A percentile compares a stretch with the other conserved stretches of the same genome.
These are phyloP conservation scores for Citrullus colocynthis DNA, from an alignment of 306 rosid species.

Conservation along the genomic window DNA sequence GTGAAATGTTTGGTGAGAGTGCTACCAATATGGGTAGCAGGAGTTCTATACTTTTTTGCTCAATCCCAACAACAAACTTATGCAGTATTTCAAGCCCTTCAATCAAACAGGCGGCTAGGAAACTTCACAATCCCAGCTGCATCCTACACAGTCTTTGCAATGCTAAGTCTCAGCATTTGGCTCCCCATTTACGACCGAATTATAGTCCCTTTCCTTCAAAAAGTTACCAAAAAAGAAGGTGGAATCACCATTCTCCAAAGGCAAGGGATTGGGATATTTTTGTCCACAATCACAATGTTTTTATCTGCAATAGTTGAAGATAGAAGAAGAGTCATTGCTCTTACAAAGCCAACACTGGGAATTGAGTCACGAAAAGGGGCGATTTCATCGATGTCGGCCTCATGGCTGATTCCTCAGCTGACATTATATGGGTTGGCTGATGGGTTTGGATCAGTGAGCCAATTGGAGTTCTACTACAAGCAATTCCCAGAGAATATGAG, in stretches of 20 bases:
- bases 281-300: conserved; percentile 29
- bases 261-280: conserved; percentile 53
- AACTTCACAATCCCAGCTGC: conserved; percentile 61
- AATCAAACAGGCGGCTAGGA: conserved; percentile 47
- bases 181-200: conserved; percentile 56
- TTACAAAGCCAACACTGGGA: conserved; percentile 33
- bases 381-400: conserved; percentile 62
- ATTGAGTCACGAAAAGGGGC: conserved; percentile 50
- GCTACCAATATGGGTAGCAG: conserved; percentile 57
- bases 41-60: conserved; percentile 19
- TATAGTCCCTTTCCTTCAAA: conserved; percentile 41
- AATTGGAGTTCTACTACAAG: conserved; percentile 65
- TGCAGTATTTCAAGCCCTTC: conserved; percentile 73
- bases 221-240: conserved; percentile 39
- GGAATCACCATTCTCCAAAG: conserved; percentile 77
- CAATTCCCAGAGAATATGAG: conserved; percentile 93
- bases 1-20: conserved; percentile 57
- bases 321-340: conserved; percentile 36
- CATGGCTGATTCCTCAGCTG: conserved; percentile 67
- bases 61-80: conserved; percentile 45
- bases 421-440: conserved; percentile 43
- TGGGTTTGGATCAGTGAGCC: conserved; percentile 45
- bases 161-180: conserved; percentile 55
- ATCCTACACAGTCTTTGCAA: conserved; percentile 39
- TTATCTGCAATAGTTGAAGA: conserved; percentile 48